phyloP scores from a whole-genome alignment of 495 filamentous ascomycete genomes.

The Bathelium albidoporum region DNA sequence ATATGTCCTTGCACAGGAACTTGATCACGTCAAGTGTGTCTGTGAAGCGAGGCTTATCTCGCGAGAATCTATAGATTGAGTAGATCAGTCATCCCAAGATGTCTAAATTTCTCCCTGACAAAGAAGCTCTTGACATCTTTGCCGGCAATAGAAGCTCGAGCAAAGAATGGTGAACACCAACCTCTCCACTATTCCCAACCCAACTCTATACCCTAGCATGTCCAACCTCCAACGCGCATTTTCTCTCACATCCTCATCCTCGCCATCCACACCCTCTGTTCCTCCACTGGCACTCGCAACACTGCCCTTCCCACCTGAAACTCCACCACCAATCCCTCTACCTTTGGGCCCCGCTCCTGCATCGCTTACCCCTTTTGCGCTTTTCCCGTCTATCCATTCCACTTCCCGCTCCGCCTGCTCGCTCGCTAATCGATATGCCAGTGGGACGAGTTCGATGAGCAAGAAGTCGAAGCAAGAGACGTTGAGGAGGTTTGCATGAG shows the following conservation, averaged over 20 bases:
- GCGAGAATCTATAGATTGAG: slow-evolving; percentile 56
- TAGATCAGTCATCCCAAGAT: not conserved
- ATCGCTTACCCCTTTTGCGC: slow-evolving; percentile 9
- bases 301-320: not conserved
- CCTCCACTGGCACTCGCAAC: slow-evolving; percentile 7
- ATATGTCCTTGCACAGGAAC: slow-evolving; percentile 96
- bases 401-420: slow-evolving; percentile 33
- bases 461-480: slow-evolving; percentile 59
- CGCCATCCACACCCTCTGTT: slow-evolving; percentile 48
- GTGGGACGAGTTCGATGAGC: slow-evolving; percentile 90
- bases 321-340: not conserved
- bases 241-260: slow-evolving; percentile 72
- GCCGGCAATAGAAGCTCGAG: no score
- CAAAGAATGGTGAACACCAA: no score
- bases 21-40: slow-evolving; percentile 55
- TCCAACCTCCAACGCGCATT: slow-evolving; percentile 80
- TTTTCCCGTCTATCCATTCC: slow-evolving; percentile 1
- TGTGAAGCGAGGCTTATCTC: slow-evolving; percentile 60
- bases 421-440: slow-evolving; percentile 70
- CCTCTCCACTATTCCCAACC: slow-evolving; percentile 87
- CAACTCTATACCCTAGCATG: slow-evolving; percentile 77
- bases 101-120: no score
- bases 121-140: no score
- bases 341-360: not conserved
- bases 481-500: slow-evolving; percentile 1